Conservation (phyloP, 2,329 filamentous ascomycete genomes). For the Fusarium globosum region DNA sequence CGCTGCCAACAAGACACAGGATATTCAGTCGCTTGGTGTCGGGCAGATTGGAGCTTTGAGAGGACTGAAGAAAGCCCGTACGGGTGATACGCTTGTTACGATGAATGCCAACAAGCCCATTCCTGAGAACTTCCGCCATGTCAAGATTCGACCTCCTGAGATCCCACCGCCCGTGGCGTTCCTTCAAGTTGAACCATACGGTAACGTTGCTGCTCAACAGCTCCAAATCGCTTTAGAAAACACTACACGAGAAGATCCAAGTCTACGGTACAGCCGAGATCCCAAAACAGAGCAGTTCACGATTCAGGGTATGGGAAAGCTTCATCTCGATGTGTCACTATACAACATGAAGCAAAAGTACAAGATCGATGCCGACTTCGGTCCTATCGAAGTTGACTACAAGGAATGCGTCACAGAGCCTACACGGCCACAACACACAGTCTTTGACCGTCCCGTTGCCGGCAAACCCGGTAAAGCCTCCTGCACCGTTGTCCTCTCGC, state of each 20-base stretch:
- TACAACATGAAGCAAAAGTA: slow-evolving; percentile 90
- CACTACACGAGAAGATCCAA: slow-evolving; percentile 91
- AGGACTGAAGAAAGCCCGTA: slow-evolving; percentile 90
- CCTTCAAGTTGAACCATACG: slow-evolving; percentile 86
- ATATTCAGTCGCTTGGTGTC: slow-evolving; percentile 81
- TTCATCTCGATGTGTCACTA: slow-evolving; percentile 92
- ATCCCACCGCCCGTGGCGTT: slow-evolving; percentile 97
- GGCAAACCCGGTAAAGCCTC: slow-evolving; percentile 82
- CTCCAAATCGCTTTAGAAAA: slow-evolving; percentile 81
- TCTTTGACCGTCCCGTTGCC: slow-evolving; percentile 83
- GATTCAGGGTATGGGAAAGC: slow-evolving; percentile 93
- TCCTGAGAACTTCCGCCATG: slow-evolving; percentile 73
- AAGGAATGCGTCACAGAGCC: slow-evolving; percentile 78
- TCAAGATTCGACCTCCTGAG: slow-evolving; percentile 88
- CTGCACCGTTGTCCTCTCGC: slow-evolving; percentile 76
- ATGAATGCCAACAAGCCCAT: slow-evolving; percentile 72
- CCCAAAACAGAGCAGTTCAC: slow-evolving; percentile 94
- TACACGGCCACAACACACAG: slow-evolving; percentile 66
- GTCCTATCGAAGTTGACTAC: slow-evolving; percentile 94
- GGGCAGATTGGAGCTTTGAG: slow-evolving; percentile 96
- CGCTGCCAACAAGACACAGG: slow-evolving; percentile 87
- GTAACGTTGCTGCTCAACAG: slow-evolving; percentile 81
- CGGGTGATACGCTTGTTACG: slow-evolving; percentile 89
- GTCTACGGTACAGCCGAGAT: slow-evolving; percentile 84
- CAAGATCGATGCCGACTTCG: slow-evolving; percentile 87